Base-by-base conservation (phyloP, 192 early-diverging fungal species). In the Hyaloraphidium curvatum region DNA sequence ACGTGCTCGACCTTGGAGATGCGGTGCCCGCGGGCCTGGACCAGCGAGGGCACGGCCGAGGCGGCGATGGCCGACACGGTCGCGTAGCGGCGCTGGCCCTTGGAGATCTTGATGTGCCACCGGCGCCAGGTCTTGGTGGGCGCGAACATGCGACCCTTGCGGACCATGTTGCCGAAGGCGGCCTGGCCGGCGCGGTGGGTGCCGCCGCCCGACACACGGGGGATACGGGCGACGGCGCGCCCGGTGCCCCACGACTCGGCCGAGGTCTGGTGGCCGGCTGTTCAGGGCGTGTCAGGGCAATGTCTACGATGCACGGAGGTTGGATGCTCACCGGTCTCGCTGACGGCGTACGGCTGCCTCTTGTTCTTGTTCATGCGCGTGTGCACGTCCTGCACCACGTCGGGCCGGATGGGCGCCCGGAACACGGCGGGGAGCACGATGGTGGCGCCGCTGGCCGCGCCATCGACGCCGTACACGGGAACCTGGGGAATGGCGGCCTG, bases 81-180 rank as follows among this genome's bases (percentile, higher is more conserved):
- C 28, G 90, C 94, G 74, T 83, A 97, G 62, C 91, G 84, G 79
- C 88, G 87, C 80, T 95, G 89, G 85, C 92, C 94, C 67, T 81
- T 61, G 88, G 92, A 92, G 71, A 85, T 89, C 80, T 92, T 92
- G 60, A 95, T 76, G 80, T 95, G 91, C 91, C 94, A 97, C 80
- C 92, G 94, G 75, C 91, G 79, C 89, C 88, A 97, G 72, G 83
- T 81, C 82, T 98, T 98, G 79, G 87, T 98, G 50, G 94, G 94
- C 57, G 94, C 90, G 66, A 94, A 97, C 94, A 97, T 97, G 58
- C 90, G 84, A 71, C 94, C 91, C 62, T 88, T 88, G 72, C 91
- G 87, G 72, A 87, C 92, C 94, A 94, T 95, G 83, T 97, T 97
- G 66, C 94, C 91, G 77, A 95, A 97, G 65, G 91, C 91, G 60